Percentiles rank a stretch among this genome's conserved stretches.
Conservation (phyloP, 106 monocot species). For the Agapanthus africanus region DNA sequence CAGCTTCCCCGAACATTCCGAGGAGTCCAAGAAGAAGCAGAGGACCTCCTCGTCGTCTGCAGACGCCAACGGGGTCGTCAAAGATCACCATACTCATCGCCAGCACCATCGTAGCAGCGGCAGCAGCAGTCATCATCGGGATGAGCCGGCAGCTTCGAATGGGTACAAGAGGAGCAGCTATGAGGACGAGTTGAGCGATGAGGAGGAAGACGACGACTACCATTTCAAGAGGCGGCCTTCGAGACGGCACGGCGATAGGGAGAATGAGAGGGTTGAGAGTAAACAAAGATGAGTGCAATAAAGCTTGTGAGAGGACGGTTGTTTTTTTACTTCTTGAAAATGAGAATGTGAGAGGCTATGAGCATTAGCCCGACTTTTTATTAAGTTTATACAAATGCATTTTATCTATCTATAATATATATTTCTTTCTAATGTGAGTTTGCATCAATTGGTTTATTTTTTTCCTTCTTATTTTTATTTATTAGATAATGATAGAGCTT, state of each 20-base stretch:
- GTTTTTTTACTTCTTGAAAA: too few species aligned
- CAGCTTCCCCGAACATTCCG: conserved; percentile 41
- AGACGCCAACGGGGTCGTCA: conserved; percentile 4
- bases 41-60: conserved; percentile 9
- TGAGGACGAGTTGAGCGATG: conserved; percentile 37
- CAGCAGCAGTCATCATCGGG: too few species aligned
- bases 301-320: too few species aligned
- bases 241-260: neutral
- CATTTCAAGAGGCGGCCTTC: conserved; percentile 59
- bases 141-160: conserved; percentile 13
- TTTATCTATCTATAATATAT: too few species aligned
- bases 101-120: neutral
- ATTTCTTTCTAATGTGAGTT: too few species aligned
- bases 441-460: too few species aligned
- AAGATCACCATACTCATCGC: conserved; percentile 24
- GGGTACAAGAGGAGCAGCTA: conserved; percentile 11
- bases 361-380: too few species aligned
- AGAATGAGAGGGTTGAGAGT: neutral
- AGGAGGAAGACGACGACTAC: conserved; percentile 28
- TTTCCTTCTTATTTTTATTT: too few species aligned
- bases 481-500: too few species aligned
- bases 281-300: too few species aligned
- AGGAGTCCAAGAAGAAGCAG: conserved; percentile 14
- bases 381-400: too few species aligned
- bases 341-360: too few species aligned